A percentile compares a stretch with the other conserved stretches of the same genome.
These are phyloP conservation scores for Boletus subcaerulescens DNA, from an alignment of 768 basidiomycete species.

Conservation along the genomic window DNA sequence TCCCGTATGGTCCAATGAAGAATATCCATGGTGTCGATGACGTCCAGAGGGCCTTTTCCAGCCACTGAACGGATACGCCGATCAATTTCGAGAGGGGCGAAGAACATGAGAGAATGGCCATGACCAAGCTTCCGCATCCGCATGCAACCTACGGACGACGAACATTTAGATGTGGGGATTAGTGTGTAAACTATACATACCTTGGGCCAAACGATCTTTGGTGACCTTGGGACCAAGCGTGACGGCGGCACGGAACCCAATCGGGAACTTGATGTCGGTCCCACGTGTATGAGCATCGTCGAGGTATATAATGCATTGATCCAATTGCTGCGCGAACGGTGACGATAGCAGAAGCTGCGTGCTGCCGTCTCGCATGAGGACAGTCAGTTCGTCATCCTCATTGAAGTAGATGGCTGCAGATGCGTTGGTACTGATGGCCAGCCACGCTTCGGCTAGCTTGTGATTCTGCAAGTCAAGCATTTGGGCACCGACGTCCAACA, in stretches of 20 bases:
- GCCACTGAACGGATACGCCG: constrained; percentile 30
- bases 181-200: background rate
- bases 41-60: constrained; percentile 2
- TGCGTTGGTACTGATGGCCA: constrained; percentile 17
- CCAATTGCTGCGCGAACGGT: constrained; percentile 1
- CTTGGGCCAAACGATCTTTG: constrained; percentile 53
- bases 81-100: constrained; percentile 41
- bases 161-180: background rate
- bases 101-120: constrained; percentile 45
- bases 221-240: constrained; percentile 46
- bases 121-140: constrained; percentile 46
- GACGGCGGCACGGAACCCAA: constrained; percentile 18
- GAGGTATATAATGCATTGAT: constrained; percentile 37
- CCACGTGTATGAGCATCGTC: constrained; percentile 50
- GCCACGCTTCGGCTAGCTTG: constrained; percentile 31
- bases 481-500: constrained; percentile 55
- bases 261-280: constrained; percentile 51
- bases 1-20: constrained; percentile 45
- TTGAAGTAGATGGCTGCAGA: constrained; percentile 45
- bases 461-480: constrained; percentile 47
- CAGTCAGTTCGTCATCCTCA: constrained; percentile 6
- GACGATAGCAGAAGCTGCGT: background rate
- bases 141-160: constrained; percentile 39
- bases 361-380: background rate
- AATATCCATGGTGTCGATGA: constrained; percentile 32